Base-by-base conservation (phyloP, 2,329 filamentous ascomycete species). In the Daldinia sp. region DNA sequence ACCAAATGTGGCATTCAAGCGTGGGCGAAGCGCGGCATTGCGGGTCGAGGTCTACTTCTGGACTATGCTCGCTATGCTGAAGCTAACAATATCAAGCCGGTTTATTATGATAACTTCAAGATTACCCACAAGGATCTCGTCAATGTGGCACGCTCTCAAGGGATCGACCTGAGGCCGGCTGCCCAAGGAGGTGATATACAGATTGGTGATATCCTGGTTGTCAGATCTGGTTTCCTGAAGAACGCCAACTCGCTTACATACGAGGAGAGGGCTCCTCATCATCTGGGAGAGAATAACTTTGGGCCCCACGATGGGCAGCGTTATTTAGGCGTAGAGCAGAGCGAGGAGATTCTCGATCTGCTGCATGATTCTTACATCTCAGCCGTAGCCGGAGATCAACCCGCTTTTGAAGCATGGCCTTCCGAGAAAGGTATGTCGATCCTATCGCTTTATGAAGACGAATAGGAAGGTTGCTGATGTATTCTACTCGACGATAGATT, bases 301-400 rank as follows among this genome's bases (percentile, higher is more conserved):
- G 63, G 56, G 11, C 63, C 48, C 45, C 8, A 58, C 15, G 63
- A 66, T 35, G 63, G 57, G 3, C 64, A 61, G 51, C 58, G 61
- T 19, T 67, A 59, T 23, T 56, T 64, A 13, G 64, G 64, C 3
- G 61, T 67, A 11, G 64, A 64, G 17, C 64, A 67, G 51, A 67
- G 64, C 10, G 64, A 67, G 25, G 61, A 67, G 41, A 67, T 67
- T n/a, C 58, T 61, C 8, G 51, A 64, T 27, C 58, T 67, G 51
- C 43, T 67, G 47, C 64, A 67, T n/a, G 64, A 67, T 30, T 61
- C 57, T 13, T 67, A 67, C 41, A 62, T 67, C 17, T 64, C 64
- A 6, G 64, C 54, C 1, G 64, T 67, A 25, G 64, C 61, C 4
- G 51, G 58, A 3, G 64, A 67, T n/a, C 61, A 64, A 8, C 64